Evolutionary conservation across 2,329 filamentous ascomycete genomes (phyloP).

Genomic region (Calonectria montana): DNA sequence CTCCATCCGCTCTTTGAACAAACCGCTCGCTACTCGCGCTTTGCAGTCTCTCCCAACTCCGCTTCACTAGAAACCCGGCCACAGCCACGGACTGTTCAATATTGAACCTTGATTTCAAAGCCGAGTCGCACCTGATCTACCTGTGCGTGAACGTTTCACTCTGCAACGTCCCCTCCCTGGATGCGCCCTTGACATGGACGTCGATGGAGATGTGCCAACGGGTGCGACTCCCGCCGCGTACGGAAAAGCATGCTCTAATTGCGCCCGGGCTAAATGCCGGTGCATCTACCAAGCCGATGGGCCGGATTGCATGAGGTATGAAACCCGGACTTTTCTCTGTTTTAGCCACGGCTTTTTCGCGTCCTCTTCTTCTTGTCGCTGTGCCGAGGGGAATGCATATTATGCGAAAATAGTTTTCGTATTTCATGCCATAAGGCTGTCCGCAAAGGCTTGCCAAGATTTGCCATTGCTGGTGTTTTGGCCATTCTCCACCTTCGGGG

Average conservation of each 20-base stretch:
- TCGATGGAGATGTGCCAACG: not conserved
- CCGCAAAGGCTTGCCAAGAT: not conserved
- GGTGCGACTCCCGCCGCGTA: not conserved
- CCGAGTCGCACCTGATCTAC: not conserved
- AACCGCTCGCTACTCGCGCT: not conserved
- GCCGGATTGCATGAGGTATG: not conserved
- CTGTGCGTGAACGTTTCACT: not conserved
- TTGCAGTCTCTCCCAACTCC: not conserved
- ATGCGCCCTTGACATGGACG: not conserved
- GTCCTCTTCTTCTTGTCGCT: not conserved
- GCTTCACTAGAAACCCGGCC: not conserved
- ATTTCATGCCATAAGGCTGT: not conserved
- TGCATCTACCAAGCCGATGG: constrained; percentile 2
- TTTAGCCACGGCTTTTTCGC: not conserved
- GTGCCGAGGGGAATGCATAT: not conserved
- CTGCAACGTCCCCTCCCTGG: not conserved
- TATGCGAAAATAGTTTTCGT: not conserved
- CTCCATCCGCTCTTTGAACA: not conserved
- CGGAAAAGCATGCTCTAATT: not conserved
- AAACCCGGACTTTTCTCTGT: not conserved
- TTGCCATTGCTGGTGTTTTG: not conserved
- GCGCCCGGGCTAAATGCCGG: constrained; percentile 1
- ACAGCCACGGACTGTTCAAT: not conserved
- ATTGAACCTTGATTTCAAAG: not conserved
- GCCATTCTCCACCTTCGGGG: not conserved